Evolutionary conservation across 2,329 filamentous ascomycete species (phyloP), one percentile per base, ranked within the genome.

Genomic region (Lasiodiplodia sp.): DNA sequence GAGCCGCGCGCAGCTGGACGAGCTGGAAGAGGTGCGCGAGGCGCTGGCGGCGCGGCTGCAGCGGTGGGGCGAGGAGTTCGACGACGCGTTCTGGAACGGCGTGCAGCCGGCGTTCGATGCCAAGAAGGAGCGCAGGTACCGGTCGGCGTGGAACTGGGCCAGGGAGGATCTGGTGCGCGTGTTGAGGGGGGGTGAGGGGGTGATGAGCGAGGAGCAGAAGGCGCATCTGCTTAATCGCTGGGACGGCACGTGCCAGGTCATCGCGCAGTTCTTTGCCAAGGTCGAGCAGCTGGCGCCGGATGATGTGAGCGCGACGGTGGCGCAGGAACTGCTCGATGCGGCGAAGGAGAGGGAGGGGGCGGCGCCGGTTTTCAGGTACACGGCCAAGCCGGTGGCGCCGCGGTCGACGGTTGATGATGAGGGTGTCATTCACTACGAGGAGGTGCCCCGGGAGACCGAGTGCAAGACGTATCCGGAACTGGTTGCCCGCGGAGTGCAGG

Each of bases 201-300:
- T 92, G 96, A 71, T 96, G 98, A 23, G 23, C 23, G 81, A 99
- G 98, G 75, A 95, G 99, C 78, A 97, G 94, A 82, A 94, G 94
- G 79, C 98, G 96, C 83, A 98, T 98, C 77, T 99, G 82, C 99
- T 99, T 96, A 98, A 97, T 85, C 92, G 96, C 71, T 97, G 96
- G 40, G 98, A 98, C 79, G 96, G 96, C 2, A 91, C 93, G 40
- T 89, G 99, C 2, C 87, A 98, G 69, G 94, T 98, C 75, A 98
- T 97, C 82, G 99, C 99, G 96, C 96, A 98, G 79, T 97, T 98
- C 76, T 96, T 99, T 83, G 98, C 99, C 76, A 96, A 99, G 76
- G 96, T 97, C 84, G 98, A 55, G 25, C 11, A 95, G 83, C 95
- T 96, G 0, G 94, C 94, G 0, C 94, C 98, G 77, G 91, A 94